phyloP scores from a whole-genome alignment of 768 basidiomycete species.

The Coprinopsis marcescibilis region DNA sequence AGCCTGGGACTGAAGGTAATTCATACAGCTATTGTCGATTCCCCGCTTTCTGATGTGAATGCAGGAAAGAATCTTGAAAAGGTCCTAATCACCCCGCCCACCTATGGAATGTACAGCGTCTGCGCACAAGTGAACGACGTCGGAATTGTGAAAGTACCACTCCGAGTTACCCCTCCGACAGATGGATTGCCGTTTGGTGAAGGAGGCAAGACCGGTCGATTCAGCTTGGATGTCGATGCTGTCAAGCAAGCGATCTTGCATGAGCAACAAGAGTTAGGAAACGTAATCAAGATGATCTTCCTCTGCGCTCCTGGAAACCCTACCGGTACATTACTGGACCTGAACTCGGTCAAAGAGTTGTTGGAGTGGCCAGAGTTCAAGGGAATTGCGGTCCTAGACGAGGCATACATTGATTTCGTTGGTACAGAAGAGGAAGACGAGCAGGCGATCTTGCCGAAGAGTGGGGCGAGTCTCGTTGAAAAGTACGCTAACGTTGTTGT shows the following conservation, averaged over 20 bases:
- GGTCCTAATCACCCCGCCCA: slow-evolving; percentile 87
- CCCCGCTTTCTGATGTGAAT: slow-evolving; percentile 5
- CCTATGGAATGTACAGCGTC: slow-evolving; percentile 97
- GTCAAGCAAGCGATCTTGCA: slow-evolving; percentile 62
- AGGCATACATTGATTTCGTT: slow-evolving; percentile 96
- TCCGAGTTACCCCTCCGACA: slow-evolving; percentile 41
- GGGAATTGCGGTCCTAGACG: slow-evolving; percentile 91
- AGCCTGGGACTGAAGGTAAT: slow-evolving; percentile 39
- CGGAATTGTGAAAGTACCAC: slow-evolving; percentile 67
- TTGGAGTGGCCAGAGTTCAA: slow-evolving; percentile 79
- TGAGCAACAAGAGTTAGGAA: slow-evolving; percentile 37
- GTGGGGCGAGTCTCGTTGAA: slow-evolving; percentile 42
- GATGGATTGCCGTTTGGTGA: slow-evolving; percentile 48
- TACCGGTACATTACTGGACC: slow-evolving; percentile 80
- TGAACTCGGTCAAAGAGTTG: slow-evolving; percentile 59
- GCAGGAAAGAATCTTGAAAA: slow-evolving; percentile 44
- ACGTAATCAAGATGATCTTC: slow-evolving; percentile 82
- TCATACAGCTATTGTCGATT: background rate
- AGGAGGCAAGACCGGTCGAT: slow-evolving; percentile 65
- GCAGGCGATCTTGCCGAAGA: slow-evolving; percentile 47
- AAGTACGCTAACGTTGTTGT: slow-evolving; percentile 88
- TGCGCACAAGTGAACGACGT: slow-evolving; percentile 95
- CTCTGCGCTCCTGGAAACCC: slow-evolving; percentile 98
- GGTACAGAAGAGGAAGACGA: slow-evolving; percentile 29
- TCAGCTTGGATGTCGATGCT: slow-evolving; percentile 69